Evolutionary conservation across 2,329 filamentous ascomycete species (phyloP).

Genomic region (Sporothrix inflata): DNA sequence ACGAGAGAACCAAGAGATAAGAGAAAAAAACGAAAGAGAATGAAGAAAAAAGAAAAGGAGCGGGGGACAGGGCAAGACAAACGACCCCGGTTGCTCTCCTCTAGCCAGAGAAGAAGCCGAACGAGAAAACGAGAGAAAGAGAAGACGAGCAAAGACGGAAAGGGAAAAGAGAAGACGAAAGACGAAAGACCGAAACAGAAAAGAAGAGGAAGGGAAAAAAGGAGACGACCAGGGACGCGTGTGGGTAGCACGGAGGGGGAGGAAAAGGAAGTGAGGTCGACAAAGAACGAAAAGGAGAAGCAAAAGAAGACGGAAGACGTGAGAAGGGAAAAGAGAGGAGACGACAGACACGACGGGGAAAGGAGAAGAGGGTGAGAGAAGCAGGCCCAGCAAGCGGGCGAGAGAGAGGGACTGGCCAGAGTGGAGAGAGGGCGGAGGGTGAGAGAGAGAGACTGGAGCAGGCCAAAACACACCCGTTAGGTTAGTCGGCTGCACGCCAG

Average conservation of each 20-base stretch:
- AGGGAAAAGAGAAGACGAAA: constrained; percentile 6
- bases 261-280: constrained; percentile 25
- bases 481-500: not conserved
- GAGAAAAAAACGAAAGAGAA: not conserved
- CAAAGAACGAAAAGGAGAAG: constrained; percentile 33
- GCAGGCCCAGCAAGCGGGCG: not conserved
- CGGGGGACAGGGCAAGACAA: constrained; percentile 16
- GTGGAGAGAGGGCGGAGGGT: no score
- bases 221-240: constrained; percentile 18
- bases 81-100: constrained; percentile 15
- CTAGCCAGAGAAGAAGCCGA: constrained; percentile 19
- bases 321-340: constrained; percentile 30
- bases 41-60: constrained; percentile 16
- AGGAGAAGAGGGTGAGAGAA: constrained; percentile 26
- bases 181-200: constrained; percentile 24
- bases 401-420: not conserved
- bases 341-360: constrained; percentile 36
- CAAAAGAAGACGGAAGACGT: constrained; percentile 30
- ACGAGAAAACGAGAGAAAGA: constrained; percentile 22
- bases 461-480: constrained; percentile 12
- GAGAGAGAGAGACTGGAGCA: not conserved
- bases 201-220: constrained; percentile 25
- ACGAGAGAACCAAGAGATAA: not conserved
- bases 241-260: not conserved
- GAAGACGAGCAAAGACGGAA: constrained; percentile 18